Percentiles rank a stretch among this genome's conserved stretches.
phyloP scores from a whole-genome alignment of 371 early-diverging fungal genomes.

The Gilbertella persicaria region DNA sequence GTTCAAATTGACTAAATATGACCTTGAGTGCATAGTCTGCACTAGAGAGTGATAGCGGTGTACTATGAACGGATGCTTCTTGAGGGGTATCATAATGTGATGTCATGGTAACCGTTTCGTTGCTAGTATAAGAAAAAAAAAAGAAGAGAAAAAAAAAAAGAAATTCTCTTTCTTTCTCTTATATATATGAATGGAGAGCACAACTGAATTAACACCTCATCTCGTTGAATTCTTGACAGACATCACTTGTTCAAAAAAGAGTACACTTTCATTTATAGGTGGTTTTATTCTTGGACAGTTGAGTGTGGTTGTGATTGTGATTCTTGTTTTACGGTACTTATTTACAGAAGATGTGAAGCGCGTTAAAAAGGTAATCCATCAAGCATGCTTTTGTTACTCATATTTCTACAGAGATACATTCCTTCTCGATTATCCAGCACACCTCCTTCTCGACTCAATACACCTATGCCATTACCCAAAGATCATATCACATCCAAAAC shows the following conservation, averaged over 20 bases:
- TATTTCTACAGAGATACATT: conserved; percentile 49
- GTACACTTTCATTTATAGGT: conserved; percentile 47
- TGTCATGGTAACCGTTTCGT: too few species aligned
- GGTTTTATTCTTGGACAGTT: conserved; percentile 68
- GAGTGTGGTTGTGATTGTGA: conserved; percentile 55
- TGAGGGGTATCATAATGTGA: neutral
- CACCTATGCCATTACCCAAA: conserved; percentile 37
- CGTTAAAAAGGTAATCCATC: conserved; percentile 44
- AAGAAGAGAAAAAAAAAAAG: too few species aligned
- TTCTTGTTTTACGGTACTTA: conserved; percentile 59
- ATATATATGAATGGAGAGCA: too few species aligned
- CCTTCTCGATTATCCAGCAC: conserved; percentile 45
- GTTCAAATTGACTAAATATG: conserved; percentile 48
- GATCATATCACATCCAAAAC: conserved; percentile 60
- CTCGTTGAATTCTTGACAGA: conserved; percentile 4
- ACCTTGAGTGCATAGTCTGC: conserved; percentile 51
- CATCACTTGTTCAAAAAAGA: conserved; percentile 28
- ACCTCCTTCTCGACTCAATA: conserved; percentile 33
- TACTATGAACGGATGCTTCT: neutral
- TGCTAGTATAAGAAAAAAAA: too few species aligned
- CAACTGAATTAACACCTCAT: conserved; percentile 3
- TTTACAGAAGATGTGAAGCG: conserved; percentile 61
- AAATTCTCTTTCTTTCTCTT: too few species aligned
- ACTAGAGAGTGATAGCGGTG: conserved; percentile 24
- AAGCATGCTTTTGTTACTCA: neutral